Evolutionary conservation across 2,329 filamentous ascomycete species (phyloP), one percentile per base, ranked within the genome.

Genomic region (Aureobasidium lini): DNA sequence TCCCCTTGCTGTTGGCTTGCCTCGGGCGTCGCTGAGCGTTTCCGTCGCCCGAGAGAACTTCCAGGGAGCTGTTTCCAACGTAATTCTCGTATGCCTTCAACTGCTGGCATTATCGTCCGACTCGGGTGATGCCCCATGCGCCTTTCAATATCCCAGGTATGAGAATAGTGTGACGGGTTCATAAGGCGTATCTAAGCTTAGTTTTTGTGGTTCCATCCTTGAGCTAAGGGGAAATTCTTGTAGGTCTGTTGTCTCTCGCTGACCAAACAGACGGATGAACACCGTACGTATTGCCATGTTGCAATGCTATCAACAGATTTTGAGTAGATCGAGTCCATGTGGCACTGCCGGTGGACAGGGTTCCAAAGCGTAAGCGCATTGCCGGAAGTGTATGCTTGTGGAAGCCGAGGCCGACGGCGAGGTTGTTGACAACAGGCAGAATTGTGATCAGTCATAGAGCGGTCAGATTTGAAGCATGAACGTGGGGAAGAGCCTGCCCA

Each of bases 351-450:
- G 40, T 46, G 40, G 16, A 23, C 11, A 54, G 48, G 40, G 48
- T 29, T 28, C n/a, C n/a, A 56, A 56, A 56, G 52, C 52, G 32
- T 56, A 56, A 56, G 52, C 52, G 40, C 52, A 29, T 34, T 56
- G 52, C 52, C 52, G 52, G 46, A 46, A 46, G 52, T 18, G 39
- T 40, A 44, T 39, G 10, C 7, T 29, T 9, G 11, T 11, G 16
- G 16, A 44, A 46, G 52, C 52, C 32, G 50, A 43, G 50, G 52
- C 52, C 39, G 42, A 34, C 42, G 32, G 13, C 31, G 40, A 29
- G 3, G 10, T 34, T 11, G 50, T 54, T 54, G 50, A 43, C 28
- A 54, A 52, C 48, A 52, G 6, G 42, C 28, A 31, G 16, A 42
- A 53, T 18, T 54, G 50, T 54, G 50, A 54, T n/a, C n/a, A 43